Percentiles rank a stretch among this genome's conserved stretches.
These are phyloP conservation scores for Zanthoxylum bungeanum DNA, from an alignment of 345 rosid genomes.

Conservation along the genomic window DNA sequence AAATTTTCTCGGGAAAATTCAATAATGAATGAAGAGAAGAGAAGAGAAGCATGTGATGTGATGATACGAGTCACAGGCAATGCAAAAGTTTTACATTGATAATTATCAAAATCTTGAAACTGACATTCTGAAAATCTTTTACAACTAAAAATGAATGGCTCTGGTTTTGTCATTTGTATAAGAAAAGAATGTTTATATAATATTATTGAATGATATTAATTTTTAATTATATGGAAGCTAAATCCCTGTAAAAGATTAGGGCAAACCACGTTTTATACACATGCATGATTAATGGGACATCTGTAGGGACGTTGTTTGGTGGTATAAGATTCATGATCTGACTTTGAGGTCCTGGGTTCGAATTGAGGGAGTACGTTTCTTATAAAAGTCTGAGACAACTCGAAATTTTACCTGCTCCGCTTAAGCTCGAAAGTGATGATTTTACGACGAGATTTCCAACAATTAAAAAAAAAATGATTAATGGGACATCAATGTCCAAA, in stretches of 20 bases:
- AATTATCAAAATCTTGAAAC: background rate
- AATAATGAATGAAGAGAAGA: background rate
- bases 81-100: background rate
- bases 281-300: background rate
- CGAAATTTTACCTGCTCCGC: too few relatives aligned
- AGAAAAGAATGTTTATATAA: background rate
- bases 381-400: too few relatives aligned
- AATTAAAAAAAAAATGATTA: too few relatives aligned
- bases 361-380: too few relatives aligned
- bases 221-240: background rate
- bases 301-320: too few relatives aligned
- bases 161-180: too few relatives aligned
- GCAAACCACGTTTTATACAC: background rate
- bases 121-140: conserved; percentile 6
- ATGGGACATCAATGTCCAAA: too few relatives aligned
- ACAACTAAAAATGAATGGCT: background rate
- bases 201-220: background rate
- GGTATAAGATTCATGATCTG: too few relatives aligned
- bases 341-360: too few relatives aligned
- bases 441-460: too few relatives aligned
- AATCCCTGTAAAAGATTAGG: background rate
- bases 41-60: conserved; percentile 16
- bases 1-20: conserved; percentile 5
- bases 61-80: conserved; percentile 10
- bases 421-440: too few relatives aligned